Percentiles rank a stretch among this genome's conserved stretches.
phyloP scores from a whole-genome alignment of 164 flowering plant species.

The Saururus chinensis region DNA sequence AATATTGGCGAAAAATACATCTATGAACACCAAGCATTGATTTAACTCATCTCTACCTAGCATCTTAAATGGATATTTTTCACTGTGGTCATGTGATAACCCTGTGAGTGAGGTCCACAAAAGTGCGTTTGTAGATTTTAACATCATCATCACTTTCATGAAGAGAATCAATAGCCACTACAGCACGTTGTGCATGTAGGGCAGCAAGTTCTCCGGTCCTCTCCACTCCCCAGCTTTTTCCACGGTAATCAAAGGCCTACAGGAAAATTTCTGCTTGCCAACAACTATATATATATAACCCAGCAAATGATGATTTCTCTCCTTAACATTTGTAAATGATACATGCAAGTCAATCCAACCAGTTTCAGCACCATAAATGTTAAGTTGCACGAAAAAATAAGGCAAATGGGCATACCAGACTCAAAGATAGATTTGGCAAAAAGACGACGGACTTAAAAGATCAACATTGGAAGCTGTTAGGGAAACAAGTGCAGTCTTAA shows the following conservation, averaged over 20 bases:
- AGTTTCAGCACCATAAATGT: no score
- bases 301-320: no score
- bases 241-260: conserved; percentile 84
- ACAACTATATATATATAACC: no score
- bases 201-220: conserved; percentile 64
- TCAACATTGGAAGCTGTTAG: conserved; percentile 62
- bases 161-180: conserved; percentile 62
- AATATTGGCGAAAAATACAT: no score
- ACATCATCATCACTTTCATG: conserved; percentile 73
- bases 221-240: conserved; percentile 73
- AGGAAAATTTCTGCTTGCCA: not conserved
- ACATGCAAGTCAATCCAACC: no score
- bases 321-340: no score
- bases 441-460: conserved; percentile 40
- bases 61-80: not conserved
- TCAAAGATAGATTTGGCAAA: not conserved
- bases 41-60: no score
- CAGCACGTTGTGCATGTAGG: conserved; percentile 76
- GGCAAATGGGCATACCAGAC: not conserved
- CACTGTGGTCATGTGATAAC: conserved; percentile 78
- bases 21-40: no score
- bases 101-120: conserved; percentile 61
- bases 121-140: conserved; percentile 64
- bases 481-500: no score
- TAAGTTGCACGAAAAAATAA: no score